Base-by-base conservation (phyloP, 2,329 filamentous ascomycete species). In the Cytospora paraplurivora region DNA sequence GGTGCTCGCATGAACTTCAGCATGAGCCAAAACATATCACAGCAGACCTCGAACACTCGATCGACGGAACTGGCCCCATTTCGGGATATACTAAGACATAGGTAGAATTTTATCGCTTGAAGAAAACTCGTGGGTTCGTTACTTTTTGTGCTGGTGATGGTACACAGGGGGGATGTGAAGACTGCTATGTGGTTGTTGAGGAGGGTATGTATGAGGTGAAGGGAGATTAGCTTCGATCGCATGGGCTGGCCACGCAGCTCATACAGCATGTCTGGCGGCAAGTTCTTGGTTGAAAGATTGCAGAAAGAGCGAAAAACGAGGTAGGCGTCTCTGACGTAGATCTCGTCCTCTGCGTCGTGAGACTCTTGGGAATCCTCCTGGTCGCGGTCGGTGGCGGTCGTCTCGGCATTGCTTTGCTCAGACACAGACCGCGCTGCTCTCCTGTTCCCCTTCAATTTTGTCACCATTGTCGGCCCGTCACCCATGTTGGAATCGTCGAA, bases 21-120 rank as follows among this genome's bases (percentile, higher is more conserved):
- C 89, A 97, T 97, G 63, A 98, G 82, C 93, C 93, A 99, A 75
- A 99, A 99, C 35, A 98, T 96, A 75, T 99, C 95, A 71, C 91
- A 93, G 74, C 92, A 94, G 50, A 98, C 92, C 72, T 98, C 94
- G 72, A 98, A 99, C 0, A 99, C 93, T 68, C 86, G 86, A 67
- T 92, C 91, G 51, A 97, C 91, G 5, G 93, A 94, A 77, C 94
- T 98, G 15, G 95, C 92, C 19, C 94, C 96, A 73, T 99, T 99
- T 59, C 94, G 87, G 62, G 93, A 97, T 69, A 99, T 86, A 76
- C 93, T 96, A 49, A 99, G 84, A 76, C 95, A 98, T 34, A 99
- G 84, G 74, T 99, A 97, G 73, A 96, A 97, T 75, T 98, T 97
- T 73, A 97, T 89, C 38, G 95, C 95, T 75, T 98, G 93, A 21